Conservation (phyloP, 2,329 filamentous ascomycete genomes). For the Fusarium udum region DNA sequence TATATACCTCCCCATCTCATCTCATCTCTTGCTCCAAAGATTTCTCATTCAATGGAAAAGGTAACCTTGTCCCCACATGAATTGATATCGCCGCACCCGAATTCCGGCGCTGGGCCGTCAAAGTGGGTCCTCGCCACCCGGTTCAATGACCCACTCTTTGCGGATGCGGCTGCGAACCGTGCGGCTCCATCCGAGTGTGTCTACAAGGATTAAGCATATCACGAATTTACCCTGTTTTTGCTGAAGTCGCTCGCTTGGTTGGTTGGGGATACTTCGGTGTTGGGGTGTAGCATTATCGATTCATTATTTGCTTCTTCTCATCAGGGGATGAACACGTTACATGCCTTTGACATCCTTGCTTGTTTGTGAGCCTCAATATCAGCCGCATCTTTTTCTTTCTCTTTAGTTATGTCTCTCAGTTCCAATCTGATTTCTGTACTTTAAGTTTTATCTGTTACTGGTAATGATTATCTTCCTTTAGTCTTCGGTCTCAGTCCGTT, state of each 20-base stretch:
- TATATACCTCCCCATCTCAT: conserved; percentile 26
- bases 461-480: not conserved
- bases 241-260: not conserved
- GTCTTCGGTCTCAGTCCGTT: not conserved
- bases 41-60: not conserved
- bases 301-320: conserved; percentile 17
- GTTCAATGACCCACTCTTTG: not conserved
- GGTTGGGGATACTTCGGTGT: conserved; percentile 42
- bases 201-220: conserved; percentile 5
- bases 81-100: conserved; percentile 24
- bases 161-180: conserved; percentile 31
- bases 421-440: not conserved
- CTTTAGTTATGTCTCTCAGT: not conserved
- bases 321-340: conserved; percentile 10
- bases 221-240: not conserved
- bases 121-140: conserved; percentile 10
- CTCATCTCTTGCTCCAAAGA: not conserved
- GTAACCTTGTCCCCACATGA: not conserved
- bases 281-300: conserved; percentile 9
- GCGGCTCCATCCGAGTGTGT: conserved; percentile 28
- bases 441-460: not conserved
- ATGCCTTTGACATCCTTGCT: conserved; percentile 16
- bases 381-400: not conserved
- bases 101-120: conserved; percentile 30
- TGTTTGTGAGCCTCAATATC: not conserved